These are phyloP conservation scores for Suzukiozyma palmioleophila DNA, from an alignment of 1,139 yeast genomes.

Conservation along the genomic window DNA sequence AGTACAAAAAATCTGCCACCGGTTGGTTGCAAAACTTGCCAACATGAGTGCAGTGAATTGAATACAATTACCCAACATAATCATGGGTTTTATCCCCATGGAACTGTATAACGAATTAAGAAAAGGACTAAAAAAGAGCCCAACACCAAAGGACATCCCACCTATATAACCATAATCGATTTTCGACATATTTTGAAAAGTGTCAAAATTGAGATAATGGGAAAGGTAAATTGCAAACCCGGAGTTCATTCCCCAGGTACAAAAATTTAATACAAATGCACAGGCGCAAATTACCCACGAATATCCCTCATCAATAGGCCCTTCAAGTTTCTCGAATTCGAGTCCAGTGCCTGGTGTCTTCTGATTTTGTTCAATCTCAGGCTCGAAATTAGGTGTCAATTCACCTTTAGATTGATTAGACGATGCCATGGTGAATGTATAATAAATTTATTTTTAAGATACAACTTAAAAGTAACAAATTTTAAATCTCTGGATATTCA, in stretches of 20 bases:
- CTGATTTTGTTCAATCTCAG: no score
- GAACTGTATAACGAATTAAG: conserved; percentile 25
- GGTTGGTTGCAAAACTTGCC: conserved; percentile 40
- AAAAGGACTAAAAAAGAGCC: conserved; percentile 18
- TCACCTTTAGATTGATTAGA: no score
- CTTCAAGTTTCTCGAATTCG: no score
- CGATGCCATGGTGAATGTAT: no score
- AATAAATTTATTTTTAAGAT: no score
- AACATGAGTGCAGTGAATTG: conserved; percentile 41
- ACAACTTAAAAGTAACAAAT: no score
- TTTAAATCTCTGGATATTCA: no score
- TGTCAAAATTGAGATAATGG: conserved; percentile 25
- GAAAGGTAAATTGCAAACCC: conserved; percentile 42
- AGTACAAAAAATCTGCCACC: conserved; percentile 31
- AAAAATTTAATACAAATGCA: conserved; percentile 27
- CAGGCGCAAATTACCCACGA: conserved; percentile 37
- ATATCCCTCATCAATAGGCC: conserved; percentile 30
- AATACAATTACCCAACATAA: conserved; percentile 29
- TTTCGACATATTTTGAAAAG: conserved; percentile 16
- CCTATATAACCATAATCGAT: conserved; percentile 21
- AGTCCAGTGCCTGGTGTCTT: no score
- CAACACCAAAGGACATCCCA: conserved; percentile 19
- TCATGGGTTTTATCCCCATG: conserved; percentile 26
- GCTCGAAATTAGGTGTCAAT: no score
- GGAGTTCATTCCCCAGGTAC: conserved; percentile 44